These are phyloP conservation scores for Quaeritorhiza haematococci DNA, from an alignment of 371 early-diverging fungal genomes.

Conservation along the genomic window DNA sequence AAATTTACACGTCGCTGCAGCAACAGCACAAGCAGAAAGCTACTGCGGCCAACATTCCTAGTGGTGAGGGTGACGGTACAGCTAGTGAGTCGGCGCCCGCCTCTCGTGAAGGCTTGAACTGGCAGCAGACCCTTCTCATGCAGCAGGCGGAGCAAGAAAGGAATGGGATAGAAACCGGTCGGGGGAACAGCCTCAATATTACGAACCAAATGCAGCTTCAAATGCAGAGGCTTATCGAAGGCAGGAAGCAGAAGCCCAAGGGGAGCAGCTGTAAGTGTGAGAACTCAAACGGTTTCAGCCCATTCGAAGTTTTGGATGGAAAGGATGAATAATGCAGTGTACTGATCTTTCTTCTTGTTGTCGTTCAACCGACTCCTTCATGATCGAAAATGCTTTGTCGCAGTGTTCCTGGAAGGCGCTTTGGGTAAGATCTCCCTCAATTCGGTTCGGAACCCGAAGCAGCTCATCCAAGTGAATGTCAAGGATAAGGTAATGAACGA, in stretches of 20 bases:
- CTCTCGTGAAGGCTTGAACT: constrained; percentile 27
- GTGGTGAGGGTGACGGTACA: constrained; percentile 6
- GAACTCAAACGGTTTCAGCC: background rate
- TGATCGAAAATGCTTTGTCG: constrained; percentile 3
- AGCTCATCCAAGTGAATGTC: constrained; percentile 79
- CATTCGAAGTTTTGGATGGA: too few species aligned
- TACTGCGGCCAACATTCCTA: constrained; percentile 1
- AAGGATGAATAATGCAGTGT: too few species aligned
- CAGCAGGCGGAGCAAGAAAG: too few species aligned
- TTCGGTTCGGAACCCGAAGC: constrained; percentile 83
- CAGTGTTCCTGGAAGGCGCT: constrained; percentile 89
- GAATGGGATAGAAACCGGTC: too few species aligned
- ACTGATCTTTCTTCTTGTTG: background rate
- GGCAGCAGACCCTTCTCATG: constrained; percentile 40
- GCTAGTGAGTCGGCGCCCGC: too few species aligned
- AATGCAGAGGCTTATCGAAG: constrained; percentile 85
- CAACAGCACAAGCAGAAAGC: constrained; percentile 10
- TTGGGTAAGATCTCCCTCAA: constrained; percentile 86
- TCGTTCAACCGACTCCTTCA: background rate
- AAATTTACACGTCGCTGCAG: constrained; percentile 74
- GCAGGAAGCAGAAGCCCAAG: constrained; percentile 81
- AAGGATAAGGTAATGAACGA: too few species aligned
- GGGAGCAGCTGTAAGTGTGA: constrained; percentile 54
- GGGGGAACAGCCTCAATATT: constrained; percentile 13
- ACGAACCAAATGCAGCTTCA: constrained; percentile 81